phyloP scores from a whole-genome alignment of 768 basidiomycete species.

The Collybia sp. region DNA sequence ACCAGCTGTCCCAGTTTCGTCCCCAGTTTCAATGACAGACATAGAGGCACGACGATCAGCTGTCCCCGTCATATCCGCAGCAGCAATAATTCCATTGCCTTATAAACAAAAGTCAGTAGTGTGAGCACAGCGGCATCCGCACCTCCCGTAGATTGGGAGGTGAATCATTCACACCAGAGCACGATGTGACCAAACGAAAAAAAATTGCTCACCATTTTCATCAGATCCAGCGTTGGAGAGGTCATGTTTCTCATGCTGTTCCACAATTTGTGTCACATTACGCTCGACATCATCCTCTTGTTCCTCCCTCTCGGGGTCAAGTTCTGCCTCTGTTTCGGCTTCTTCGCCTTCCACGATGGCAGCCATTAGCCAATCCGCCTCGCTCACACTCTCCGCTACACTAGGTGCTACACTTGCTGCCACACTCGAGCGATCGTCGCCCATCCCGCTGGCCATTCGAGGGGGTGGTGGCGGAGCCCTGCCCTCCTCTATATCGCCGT shows the following conservation, averaged over 20 bases:
- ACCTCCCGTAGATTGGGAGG: slow-evolving; percentile 29
- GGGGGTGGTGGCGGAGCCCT: slow-evolving; percentile 67
- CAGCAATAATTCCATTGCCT: slow-evolving; percentile 39
- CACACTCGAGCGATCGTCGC: slow-evolving; percentile 54
- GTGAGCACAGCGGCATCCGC: slow-evolving; percentile 44
- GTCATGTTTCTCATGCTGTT: slow-evolving; percentile 27
- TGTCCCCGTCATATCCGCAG: slow-evolving; percentile 33
- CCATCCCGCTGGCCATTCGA: slow-evolving; percentile 33
- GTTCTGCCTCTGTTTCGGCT: slow-evolving; percentile 35
- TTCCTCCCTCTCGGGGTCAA: slow-evolving; percentile 30
- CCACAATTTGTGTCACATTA: slow-evolving; percentile 36
- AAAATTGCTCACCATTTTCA: slow-evolving; percentile 50
- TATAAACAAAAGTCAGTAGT: slow-evolving; percentile 54
- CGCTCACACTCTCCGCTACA: slow-evolving; percentile 69
- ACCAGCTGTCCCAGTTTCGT: slow-evolving; percentile 4
- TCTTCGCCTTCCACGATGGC: slow-evolving; percentile 75
- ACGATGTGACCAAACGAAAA: slow-evolving; percentile 25
- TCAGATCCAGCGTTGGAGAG: slow-evolving; percentile 19
- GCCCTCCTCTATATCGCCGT: slow-evolving; percentile 73
- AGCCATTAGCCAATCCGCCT: slow-evolving; percentile 87
- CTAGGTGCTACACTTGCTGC: slow-evolving; percentile 59
- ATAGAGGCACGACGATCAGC: slow-evolving; percentile 25
- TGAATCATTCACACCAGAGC: slow-evolving; percentile 44
- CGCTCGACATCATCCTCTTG: slow-evolving; percentile 41
- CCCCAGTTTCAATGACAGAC: slow-evolving; percentile 5